Evolutionary conservation across 176 grass and related monocot genomes (phyloP).

Genomic region (Musa beccarii): DNA sequence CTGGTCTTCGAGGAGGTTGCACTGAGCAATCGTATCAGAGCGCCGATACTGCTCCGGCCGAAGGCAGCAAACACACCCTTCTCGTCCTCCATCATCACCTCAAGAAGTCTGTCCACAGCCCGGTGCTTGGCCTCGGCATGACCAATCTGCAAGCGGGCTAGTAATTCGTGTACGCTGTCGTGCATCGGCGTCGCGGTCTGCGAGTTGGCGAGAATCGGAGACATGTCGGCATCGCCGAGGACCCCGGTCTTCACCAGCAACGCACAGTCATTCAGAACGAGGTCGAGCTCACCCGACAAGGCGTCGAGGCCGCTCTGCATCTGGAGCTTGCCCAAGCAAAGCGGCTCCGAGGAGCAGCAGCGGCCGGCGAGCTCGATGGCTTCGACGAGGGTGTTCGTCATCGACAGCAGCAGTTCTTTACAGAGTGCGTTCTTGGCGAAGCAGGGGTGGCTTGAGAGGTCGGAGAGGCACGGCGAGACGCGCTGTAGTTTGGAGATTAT

Average conservation of each 20-base stretch:
- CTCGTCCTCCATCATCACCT: slow-evolving; percentile 14
- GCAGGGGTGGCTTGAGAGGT: slow-evolving; percentile 15
- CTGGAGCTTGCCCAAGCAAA: slow-evolving; percentile 9
- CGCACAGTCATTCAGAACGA: slow-evolving; percentile 64
- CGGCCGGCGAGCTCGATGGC: slow-evolving; percentile 3
- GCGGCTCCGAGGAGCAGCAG: neutral
- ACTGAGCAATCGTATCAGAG: slow-evolving; percentile 1
- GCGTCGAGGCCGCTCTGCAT: slow-evolving; percentile 78
- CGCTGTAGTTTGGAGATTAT: slow-evolving; percentile 12
- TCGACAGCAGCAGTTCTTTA: slow-evolving; percentile 11
- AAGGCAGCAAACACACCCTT: neutral
- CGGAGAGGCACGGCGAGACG: slow-evolving; percentile 6
- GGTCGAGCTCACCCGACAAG: slow-evolving; percentile 71
- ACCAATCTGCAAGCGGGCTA: slow-evolving; percentile 14
- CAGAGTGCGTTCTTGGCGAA: slow-evolving; percentile 17
- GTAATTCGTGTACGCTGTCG: slow-evolving; percentile 1
- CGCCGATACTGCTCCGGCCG: neutral
- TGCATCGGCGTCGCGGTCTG: neutral
- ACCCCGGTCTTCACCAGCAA: slow-evolving; percentile 89
- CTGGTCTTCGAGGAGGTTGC: neutral
- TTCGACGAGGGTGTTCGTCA: neutral
- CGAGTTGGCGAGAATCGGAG: neutral
- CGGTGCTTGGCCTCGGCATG: slow-evolving; percentile 16
- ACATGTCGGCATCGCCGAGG: slow-evolving; percentile 39
- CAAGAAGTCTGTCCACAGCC: slow-evolving; percentile 5